Percentiles rank a stretch among this genome's conserved stretches.
Conservation (phyloP, 2,329 filamentous ascomycete species). For the Phialophora macrospora region DNA sequence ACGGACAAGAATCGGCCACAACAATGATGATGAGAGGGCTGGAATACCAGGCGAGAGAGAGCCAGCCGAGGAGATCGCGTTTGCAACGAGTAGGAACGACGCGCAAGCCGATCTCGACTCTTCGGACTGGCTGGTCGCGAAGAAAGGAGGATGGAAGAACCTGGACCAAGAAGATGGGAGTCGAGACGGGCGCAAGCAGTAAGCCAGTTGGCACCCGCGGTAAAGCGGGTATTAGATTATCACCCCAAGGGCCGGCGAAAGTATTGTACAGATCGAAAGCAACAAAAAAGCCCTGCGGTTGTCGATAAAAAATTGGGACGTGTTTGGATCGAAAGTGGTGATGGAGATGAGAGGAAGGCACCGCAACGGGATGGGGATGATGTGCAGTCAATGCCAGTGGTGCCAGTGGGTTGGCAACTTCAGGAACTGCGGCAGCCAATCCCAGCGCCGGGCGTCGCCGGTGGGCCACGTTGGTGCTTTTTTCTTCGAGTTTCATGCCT, state of each 20-base stretch:
- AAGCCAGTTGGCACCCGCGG: neutral
- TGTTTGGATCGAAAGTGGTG: slow-evolving; percentile 7
- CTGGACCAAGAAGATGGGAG: slow-evolving; percentile 4
- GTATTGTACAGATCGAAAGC: slow-evolving; percentile 11
- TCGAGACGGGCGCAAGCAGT: neutral
- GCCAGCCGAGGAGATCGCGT: neutral
- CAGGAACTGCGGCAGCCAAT: neutral
- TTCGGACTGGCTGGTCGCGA: neutral
- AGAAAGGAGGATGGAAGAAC: slow-evolving; percentile 2
- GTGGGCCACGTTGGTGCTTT: neutral
- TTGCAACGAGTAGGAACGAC: neutral
- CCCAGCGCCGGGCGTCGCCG: neutral
- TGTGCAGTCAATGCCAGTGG: slow-evolving; percentile 4
- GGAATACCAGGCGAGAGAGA: neutral
- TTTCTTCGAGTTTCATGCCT: slow-evolving; percentile 2
- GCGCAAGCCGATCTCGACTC: slow-evolving; percentile 11
- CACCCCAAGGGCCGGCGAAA: neutral
- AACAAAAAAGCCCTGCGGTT: neutral
- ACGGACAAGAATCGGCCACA: neutral
- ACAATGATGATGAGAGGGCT: neutral
- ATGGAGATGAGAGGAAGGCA: slow-evolving; percentile 9
- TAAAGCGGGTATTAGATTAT: neutral
- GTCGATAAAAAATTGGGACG: slow-evolving; percentile 15
- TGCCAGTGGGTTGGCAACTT: slow-evolving; percentile 5
- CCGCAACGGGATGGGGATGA: slow-evolving; percentile 5